A percentile compares a stretch with the other conserved stretches of the same genome.
Conservation (phyloP, 257 asterid genomes). For the Osmanthus fragrans region DNA sequence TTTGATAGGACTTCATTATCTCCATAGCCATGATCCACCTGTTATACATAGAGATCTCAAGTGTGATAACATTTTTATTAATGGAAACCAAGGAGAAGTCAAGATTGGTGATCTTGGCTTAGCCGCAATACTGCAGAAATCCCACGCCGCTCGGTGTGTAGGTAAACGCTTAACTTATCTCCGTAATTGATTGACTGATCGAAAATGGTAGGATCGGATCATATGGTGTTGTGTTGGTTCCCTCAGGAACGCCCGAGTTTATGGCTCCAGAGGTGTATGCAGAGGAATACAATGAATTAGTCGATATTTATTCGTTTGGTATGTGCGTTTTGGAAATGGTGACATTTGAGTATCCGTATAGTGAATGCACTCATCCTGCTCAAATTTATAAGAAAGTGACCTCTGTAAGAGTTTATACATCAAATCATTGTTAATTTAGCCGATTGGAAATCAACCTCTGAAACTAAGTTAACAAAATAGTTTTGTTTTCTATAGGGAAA, state of each 20-base stretch:
- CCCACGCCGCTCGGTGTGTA: conserved; percentile 58
- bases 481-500: conserved; percentile 32
- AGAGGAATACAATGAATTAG: conserved; percentile 60
- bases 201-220: too few relatives aligned
- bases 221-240: not conserved
- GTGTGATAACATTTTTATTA: conserved; percentile 54
- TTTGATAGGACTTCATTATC: conserved; percentile 52
- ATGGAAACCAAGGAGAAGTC: conserved; percentile 61
- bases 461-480: not conserved
- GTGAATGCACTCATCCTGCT: conserved; percentile 59
- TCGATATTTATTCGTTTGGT: conserved; percentile 56
- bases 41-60: conserved; percentile 63
- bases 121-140: conserved; percentile 51
- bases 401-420: conserved; percentile 39
- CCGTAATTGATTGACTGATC: not conserved
- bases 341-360: conserved; percentile 54
- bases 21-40: conserved; percentile 59
- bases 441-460: not conserved
- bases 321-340: conserved; percentile 60
- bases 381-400: conserved; percentile 57
- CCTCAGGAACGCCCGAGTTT: conserved; percentile 55
- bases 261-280: conserved; percentile 63
- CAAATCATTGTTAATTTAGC: not conserved
- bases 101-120: conserved; percentile 61
- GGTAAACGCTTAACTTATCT: conserved; percentile 27